Conservation (phyloP, 345 rosid genomes). For the Rhizophora apiculata region DNA sequence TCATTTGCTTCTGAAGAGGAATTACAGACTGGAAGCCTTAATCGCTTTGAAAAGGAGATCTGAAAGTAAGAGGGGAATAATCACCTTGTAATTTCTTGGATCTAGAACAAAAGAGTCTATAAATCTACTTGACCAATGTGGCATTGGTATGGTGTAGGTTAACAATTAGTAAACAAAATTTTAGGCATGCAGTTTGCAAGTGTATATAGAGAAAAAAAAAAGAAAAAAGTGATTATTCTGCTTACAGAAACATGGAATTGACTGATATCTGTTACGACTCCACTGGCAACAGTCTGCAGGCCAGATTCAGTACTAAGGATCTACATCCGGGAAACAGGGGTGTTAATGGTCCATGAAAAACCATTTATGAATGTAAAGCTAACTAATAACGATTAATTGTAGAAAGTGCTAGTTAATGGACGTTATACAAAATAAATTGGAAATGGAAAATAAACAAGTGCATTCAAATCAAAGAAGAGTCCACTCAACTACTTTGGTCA, state of each 20-base stretch:
- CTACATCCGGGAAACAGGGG: slow-evolving; percentile 31
- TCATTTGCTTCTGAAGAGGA: slow-evolving; percentile 42
- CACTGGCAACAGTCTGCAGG: slow-evolving; percentile 62
- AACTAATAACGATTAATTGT: not conserved
- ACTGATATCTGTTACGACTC: slow-evolving; percentile 65
- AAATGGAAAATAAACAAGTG: not conserved
- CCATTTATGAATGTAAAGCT: not conserved
- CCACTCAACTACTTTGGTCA: not conserved
- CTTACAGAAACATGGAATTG: slow-evolving; percentile 78
- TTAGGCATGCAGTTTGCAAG: not conserved
- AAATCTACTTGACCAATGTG: not conserved
- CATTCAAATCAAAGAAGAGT: not conserved
- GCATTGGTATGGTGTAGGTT: not conserved
- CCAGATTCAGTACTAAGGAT: slow-evolving; percentile 64
- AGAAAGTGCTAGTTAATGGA: not conserved
- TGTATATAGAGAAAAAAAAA: not conserved
- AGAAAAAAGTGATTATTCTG: not conserved
- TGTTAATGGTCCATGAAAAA: not conserved
- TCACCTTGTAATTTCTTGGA: slow-evolving; percentile 15
- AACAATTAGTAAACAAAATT: slow-evolving; percentile 8
- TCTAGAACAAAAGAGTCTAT: slow-evolving; percentile 4
- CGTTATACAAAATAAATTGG: too few relatives aligned
- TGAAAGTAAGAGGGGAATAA: slow-evolving; percentile 30
- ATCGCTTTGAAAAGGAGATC: slow-evolving; percentile 79
- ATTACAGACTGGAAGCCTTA: slow-evolving; percentile 68